Conservation (phyloP, 192 early-diverging fungal genomes). For the Backusella morwellensis region DNA sequence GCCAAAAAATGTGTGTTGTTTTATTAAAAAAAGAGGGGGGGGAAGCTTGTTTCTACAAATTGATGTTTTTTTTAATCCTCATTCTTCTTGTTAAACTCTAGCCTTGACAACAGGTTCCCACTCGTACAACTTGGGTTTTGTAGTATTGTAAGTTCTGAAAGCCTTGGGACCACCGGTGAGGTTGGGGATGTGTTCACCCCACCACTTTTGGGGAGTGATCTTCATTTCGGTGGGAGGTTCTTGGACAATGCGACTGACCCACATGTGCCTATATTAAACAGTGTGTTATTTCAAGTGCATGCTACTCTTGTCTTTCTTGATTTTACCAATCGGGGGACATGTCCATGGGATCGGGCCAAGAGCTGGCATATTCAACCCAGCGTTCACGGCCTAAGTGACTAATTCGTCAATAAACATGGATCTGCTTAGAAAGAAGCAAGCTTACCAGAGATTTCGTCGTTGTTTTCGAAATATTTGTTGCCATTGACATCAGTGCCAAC, state of each 20-base stretch:
- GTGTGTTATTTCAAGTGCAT: neutral
- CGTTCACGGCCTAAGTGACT: constrained; percentile 62
- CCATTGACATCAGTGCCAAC: constrained; percentile 72
- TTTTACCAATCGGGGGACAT: constrained; percentile 72
- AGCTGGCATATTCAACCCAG: constrained; percentile 66
- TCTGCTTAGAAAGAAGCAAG: neutral
- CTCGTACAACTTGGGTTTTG: constrained; percentile 48
- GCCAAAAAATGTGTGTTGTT: too few relatives aligned
- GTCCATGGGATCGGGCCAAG: constrained; percentile 57
- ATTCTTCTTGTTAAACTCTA: constrained; percentile 19
- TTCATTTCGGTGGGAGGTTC: constrained; percentile 37
- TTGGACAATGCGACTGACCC: constrained; percentile 36
- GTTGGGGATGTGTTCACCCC: constrained; percentile 24
- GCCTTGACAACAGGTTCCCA: constrained; percentile 54
- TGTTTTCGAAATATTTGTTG: constrained; percentile 76
- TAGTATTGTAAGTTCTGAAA: constrained; percentile 60
- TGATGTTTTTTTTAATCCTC: neutral
- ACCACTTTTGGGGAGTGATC: constrained; percentile 29
- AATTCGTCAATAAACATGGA: too few relatives aligned
- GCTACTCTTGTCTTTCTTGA: neutral
- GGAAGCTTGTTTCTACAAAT: too few relatives aligned
- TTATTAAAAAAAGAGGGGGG: too few relatives aligned
- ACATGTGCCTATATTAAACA: constrained; percentile 35
- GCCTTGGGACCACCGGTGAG: constrained; percentile 38
- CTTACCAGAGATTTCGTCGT: constrained; percentile 67